phyloP scores from a whole-genome alignment of 352 stramenopile genomes.

The Phytophthora palmivora region DNA sequence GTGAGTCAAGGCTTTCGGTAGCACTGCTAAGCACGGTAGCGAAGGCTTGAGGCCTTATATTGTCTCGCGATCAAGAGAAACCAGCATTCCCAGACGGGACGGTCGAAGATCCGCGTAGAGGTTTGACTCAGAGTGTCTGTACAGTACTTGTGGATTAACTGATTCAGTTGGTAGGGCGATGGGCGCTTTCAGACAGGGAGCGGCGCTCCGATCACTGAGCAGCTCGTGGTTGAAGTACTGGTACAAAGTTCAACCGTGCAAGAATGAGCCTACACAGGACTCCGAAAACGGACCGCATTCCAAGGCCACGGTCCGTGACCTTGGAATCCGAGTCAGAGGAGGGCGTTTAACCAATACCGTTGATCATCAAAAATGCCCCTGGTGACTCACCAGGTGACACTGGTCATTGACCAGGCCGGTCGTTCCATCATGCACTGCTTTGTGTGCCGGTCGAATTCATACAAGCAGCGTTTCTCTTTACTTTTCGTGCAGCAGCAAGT shows the following conservation, averaged over 20 bases:
- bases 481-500: too few relatives aligned
- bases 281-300: too few relatives aligned
- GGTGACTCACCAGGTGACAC: too few relatives aligned
- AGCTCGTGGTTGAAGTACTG: slow-evolving; percentile 27
- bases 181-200: slow-evolving; percentile 14
- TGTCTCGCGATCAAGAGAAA: neutral
- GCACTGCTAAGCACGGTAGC: neutral
- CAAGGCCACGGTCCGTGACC: too few relatives aligned
- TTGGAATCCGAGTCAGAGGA: too few relatives aligned
- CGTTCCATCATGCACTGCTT: too few relatives aligned
- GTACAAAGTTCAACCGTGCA: slow-evolving; percentile 26
- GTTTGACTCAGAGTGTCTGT: neutral
- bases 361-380: too few relatives aligned
- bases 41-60: neutral
- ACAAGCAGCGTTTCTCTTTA: too few relatives aligned
- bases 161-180: slow-evolving; percentile 10
- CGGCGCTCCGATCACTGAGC: too few relatives aligned
- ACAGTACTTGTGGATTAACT: slow-evolving; percentile 3
- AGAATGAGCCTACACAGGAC: slow-evolving; percentile 9
- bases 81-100: neutral
- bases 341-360: too few relatives aligned
- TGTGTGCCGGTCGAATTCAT: too few relatives aligned
- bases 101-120: neutral
- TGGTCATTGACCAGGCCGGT: too few relatives aligned
- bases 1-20: neutral